Conservation (phyloP, 1,284 basidiomycete species). For the Boletellus deceptivus region DNA sequence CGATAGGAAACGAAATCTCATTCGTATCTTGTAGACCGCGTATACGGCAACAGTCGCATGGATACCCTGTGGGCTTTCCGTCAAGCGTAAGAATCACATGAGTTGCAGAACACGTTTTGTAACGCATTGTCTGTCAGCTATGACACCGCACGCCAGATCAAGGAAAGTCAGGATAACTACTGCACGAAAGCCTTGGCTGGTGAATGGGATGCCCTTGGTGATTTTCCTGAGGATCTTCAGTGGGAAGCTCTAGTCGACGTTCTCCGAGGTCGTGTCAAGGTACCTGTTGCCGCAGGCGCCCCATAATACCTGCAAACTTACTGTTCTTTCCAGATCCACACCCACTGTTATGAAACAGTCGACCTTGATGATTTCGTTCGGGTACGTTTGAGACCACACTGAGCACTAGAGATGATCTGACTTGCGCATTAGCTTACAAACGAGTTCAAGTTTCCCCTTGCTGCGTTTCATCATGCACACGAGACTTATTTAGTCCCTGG, state of each 20-base stretch:
- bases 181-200: conserved; percentile 58
- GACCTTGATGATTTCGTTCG: conserved; percentile 78
- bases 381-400: conserved; percentile 39
- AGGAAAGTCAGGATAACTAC: conserved; percentile 71
- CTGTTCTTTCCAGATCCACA: conserved; percentile 56
- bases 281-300: conserved; percentile 15
- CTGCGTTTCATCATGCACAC: conserved; percentile 81
- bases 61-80: conserved; percentile 63
- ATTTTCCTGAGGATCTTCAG: conserved; percentile 77
- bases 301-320: not conserved
- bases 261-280: conserved; percentile 75
- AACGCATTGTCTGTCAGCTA: conserved; percentile 40
- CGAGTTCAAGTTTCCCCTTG: conserved; percentile 75
- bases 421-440: conserved; percentile 58
- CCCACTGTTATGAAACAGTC: conserved; percentile 77
- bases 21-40: conserved; percentile 15
- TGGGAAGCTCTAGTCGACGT: conserved; percentile 89
- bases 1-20: not conserved
- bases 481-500: conserved; percentile 79
- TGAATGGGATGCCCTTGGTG: conserved; percentile 57
- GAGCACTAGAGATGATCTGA: conserved; percentile 6
- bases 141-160: conserved; percentile 71
- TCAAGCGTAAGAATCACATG: conserved; percentile 31
- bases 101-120: not conserved
- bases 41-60: conserved; percentile 39